A percentile compares a stretch with the other conserved stretches of the same genome.
Evolutionary conservation across 2,329 filamentous ascomycete genomes (phyloP).

Genomic region (Verticillium alfalfae): DNA sequence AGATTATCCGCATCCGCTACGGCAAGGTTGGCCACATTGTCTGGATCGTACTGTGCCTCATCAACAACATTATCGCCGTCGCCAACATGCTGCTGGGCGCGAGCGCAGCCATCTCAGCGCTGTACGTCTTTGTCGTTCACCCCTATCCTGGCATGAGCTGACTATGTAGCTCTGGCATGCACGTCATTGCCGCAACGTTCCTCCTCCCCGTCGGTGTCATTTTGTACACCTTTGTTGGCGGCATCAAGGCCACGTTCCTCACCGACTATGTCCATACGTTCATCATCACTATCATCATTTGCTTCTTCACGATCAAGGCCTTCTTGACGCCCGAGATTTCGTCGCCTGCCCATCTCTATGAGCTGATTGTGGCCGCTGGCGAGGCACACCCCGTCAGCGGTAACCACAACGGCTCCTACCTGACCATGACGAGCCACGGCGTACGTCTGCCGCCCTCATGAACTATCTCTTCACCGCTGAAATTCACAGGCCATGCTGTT

Average conservation of each 20-base stretch:
- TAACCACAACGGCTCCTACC: constrained; percentile 46
- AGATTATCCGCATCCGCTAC: constrained; percentile 47
- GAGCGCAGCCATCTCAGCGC: constrained; percentile 24
- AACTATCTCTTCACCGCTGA: not conserved
- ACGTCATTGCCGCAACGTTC: constrained; percentile 44
- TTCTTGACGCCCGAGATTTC: constrained; percentile 40
- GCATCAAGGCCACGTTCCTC: constrained; percentile 34
- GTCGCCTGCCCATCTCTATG: constrained; percentile 41
- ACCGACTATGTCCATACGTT: constrained; percentile 51
- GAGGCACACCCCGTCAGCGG: constrained; percentile 39
- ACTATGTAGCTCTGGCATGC: constrained; percentile 36
- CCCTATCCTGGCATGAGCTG: not conserved
- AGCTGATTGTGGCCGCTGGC: constrained; percentile 40
- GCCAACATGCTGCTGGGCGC: constrained; percentile 48
- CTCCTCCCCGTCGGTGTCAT: constrained; percentile 31
- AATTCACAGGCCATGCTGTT: constrained; percentile 37
- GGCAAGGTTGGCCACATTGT: constrained; percentile 41
- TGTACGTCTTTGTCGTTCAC: constrained; percentile 16
- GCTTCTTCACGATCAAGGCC: constrained; percentile 34
- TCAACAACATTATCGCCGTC: constrained; percentile 49
- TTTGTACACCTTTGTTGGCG: constrained; percentile 31
- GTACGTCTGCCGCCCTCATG: not conserved
- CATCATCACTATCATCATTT: constrained; percentile 45
- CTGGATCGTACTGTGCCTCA: constrained; percentile 43
- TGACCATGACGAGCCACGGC: constrained; percentile 39